Evolutionary conservation across 805 yeast species (phyloP), one percentile per base, ranked within the genome.

Genomic region (Sugiyamaella valdiviana): DNA sequence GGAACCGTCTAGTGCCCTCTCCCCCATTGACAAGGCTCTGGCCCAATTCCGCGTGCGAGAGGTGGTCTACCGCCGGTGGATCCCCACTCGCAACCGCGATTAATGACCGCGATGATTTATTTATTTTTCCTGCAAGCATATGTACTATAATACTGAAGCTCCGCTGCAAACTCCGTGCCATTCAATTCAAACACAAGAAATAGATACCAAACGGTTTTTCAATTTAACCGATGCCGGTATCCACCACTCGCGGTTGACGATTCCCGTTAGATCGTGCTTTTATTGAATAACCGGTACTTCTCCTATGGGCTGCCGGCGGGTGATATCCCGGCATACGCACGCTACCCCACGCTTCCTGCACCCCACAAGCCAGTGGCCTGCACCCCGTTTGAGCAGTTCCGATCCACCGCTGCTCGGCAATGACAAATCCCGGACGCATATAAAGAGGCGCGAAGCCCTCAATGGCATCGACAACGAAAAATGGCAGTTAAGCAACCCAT

Each of bases 11-110:
- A 24, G 9, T 14, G 3, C 6, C 35, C 23, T 21, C 20, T 20
- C 20, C 2, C 16, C 51, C 17, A 42, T 58, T 35, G 58, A 36
- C 14, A 2, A 49, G 20, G 46, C 56, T 19, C 62, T 82, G 49
- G 57, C 64, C 53, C 51, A 63, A 50, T 79, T 77, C 63, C 68
- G 66, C 39, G 72, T 90, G 1, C 75, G 77, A 26, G 95, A 89
- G 58, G 69, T 87, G 1, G 67, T 82, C 2, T 80, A 83, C 62
- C 77, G 78, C 57, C 75, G 98, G 55, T 91, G 96, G 96, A 75
- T 85, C 0, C 91, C 97, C 5, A 80, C 84, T 51, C 75, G 84
- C 57, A 86, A 87, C 52, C 74, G 97, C 57, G 95, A 87, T 60
- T 90, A 52, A 39, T n/a, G 32, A 26, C 3, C 32, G 9, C 3